A percentile compares a stretch with the other conserved stretches of the same genome.
Evolutionary conservation across 208 protist species (phyloP).

Genomic region (Acanthamoeba triangularis): DNA sequence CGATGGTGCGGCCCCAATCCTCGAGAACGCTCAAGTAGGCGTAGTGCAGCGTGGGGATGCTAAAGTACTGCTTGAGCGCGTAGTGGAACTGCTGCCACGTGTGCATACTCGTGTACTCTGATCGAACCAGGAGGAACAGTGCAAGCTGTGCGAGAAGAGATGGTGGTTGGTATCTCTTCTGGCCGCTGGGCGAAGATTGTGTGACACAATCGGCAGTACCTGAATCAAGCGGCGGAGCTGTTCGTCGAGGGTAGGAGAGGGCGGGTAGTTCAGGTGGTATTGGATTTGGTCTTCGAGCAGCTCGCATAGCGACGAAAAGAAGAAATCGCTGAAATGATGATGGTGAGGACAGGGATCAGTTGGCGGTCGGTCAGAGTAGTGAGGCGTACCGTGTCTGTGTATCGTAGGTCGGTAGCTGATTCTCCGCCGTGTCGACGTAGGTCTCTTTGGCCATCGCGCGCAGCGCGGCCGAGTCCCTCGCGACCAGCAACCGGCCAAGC

Average conservation of each 20-base stretch:
- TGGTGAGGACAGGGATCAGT: not conserved
- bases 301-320: not conserved
- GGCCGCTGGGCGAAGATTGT: too few species aligned
- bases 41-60: not conserved
- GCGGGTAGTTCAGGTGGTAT: constrained; percentile 26
- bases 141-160: not conserved
- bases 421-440: not conserved
- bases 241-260: not conserved
- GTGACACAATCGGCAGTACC: not conserved
- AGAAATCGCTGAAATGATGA: not conserved
- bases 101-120: not conserved
- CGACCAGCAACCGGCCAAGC: not conserved
- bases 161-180: too few species aligned
- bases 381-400: not conserved
- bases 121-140: not conserved
- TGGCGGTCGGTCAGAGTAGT: not conserved
- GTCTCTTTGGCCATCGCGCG: not conserved
- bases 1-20: not conserved
- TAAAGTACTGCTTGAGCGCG: not conserved
- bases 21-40: not conserved
- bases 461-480: not conserved
- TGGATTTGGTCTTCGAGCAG: not conserved
- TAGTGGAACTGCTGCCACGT: not conserved
- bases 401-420: not conserved
- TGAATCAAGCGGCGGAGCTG: not conserved